Evolutionary conservation across 805 yeast genomes (phyloP).

Genomic region (Starmerella khaoyaiensis): DNA sequence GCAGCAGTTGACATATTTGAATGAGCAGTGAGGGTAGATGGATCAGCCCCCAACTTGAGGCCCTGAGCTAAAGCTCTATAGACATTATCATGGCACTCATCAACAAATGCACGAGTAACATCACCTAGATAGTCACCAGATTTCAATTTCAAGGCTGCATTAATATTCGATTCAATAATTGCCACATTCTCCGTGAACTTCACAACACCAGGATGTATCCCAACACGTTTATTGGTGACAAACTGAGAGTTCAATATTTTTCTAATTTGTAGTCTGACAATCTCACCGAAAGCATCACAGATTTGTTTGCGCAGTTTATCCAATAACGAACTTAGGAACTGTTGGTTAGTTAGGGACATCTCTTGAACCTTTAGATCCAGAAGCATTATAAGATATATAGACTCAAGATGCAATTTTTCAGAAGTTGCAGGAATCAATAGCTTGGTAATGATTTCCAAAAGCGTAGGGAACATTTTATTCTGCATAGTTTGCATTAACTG

Average conservation of each 20-base stretch:
- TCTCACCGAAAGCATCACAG: conserved; percentile 44
- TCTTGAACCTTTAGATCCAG: conserved; percentile 32
- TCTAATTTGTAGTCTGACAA: conserved; percentile 41
- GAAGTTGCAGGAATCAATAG: conserved; percentile 8
- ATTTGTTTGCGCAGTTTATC: conserved; percentile 42
- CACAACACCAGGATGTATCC: conserved; percentile 35
- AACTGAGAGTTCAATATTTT: conserved; percentile 31
- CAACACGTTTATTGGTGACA: conserved; percentile 30
- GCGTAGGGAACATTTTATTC: conserved; percentile 4
- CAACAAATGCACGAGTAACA: conserved; percentile 14
- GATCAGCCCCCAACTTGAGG: conserved; percentile 17
- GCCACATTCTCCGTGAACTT: conserved; percentile 34
- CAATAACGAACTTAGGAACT: conserved; percentile 42
- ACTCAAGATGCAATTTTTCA: conserved; percentile 32
- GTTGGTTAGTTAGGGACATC: conserved; percentile 46
- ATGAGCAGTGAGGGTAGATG: background rate
- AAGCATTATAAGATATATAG: conserved; percentile 33
- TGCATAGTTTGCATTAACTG: conserved; percentile 5
- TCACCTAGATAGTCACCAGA: conserved; percentile 4
- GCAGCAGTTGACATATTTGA: conserved; percentile 8
- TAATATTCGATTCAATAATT: conserved; percentile 12
- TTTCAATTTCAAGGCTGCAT: conserved; percentile 7
- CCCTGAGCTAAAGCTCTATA: conserved; percentile 23
- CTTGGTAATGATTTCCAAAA: conserved; percentile 1
- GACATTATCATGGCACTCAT: conserved; percentile 16